A percentile compares a stretch with the other conserved stretches of the same genome.
Evolutionary conservation across 257 asterid genomes (phyloP).

Genomic region (Solanum paucissectum): DNA sequence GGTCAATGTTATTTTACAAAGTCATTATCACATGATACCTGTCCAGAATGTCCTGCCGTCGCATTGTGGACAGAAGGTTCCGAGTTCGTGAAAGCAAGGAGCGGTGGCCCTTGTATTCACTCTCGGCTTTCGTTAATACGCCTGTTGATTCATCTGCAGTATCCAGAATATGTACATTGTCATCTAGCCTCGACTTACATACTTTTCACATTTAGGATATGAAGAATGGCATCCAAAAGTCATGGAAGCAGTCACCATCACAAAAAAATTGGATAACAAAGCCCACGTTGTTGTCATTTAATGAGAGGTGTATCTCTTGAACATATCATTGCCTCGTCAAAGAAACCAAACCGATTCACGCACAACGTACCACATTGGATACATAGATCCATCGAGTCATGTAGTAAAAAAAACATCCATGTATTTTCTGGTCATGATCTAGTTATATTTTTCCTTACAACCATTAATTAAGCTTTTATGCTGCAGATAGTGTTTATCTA

Average conservation of each 20-base stretch:
- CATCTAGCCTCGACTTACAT: not conserved
- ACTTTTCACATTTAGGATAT: not conserved
- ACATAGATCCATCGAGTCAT: not conserved
- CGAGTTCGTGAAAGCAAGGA: conserved; percentile 71
- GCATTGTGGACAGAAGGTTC: conserved; percentile 85
- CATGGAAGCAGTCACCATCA: not conserved
- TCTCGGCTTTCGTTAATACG: conserved; percentile 72
- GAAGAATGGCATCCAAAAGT: not conserved
- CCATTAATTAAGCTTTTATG: not conserved
- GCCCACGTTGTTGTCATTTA: not conserved
- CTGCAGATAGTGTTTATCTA: not conserved
- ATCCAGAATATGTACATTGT: conserved; percentile 5
- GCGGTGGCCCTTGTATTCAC: conserved; percentile 88
- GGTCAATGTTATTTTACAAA: not conserved
- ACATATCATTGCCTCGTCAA: not conserved
- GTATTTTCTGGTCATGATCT: not conserved
- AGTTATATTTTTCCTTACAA: not conserved
- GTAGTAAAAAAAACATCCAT: not conserved
- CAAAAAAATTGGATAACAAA: not conserved
- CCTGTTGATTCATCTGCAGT: conserved; percentile 81
- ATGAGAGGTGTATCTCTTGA: not conserved
- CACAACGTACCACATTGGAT: not conserved
- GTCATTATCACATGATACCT: conserved; percentile 25
- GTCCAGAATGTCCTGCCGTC: conserved; percentile 82
- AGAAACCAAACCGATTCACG: not conserved